A percentile compares a stretch with the other conserved stretches of the same genome.
phyloP scores from a whole-genome alignment of 1,139 yeast species.

The Pichia sp. region DNA sequence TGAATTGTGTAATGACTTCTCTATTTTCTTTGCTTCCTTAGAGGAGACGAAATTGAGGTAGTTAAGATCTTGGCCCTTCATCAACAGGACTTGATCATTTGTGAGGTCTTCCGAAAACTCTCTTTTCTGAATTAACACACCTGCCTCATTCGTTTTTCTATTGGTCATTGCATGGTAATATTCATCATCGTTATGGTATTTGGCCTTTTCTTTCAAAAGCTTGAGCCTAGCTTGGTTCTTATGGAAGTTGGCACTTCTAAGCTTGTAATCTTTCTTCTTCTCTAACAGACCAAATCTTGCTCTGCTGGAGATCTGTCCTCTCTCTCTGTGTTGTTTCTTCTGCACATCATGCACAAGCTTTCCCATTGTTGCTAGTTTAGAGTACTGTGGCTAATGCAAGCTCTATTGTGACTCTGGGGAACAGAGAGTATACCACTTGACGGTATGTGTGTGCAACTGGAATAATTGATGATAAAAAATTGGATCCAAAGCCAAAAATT shows the following conservation, averaged over 20 bases:
- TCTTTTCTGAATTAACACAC: constrained; percentile 61
- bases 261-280: constrained; percentile 89
- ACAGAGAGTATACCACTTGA: too few species aligned
- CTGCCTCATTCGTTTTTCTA: constrained; percentile 56
- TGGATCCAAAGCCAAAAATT: too few species aligned
- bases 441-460: too few species aligned
- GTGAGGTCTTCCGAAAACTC: constrained; percentile 51
- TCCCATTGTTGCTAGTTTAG: too few species aligned
- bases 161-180: constrained; percentile 89
- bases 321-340: constrained; percentile 91
- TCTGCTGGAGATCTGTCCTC: constrained; percentile 77
- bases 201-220: constrained; percentile 65
- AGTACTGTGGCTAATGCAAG: too few species aligned
- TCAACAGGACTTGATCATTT: constrained; percentile 68
- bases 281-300: constrained; percentile 77
- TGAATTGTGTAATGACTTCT: constrained; percentile 48
- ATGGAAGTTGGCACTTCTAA: constrained; percentile 86
- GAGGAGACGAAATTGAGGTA: constrained; percentile 73
- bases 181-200: constrained; percentile 86
- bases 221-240: constrained; percentile 80
- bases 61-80: constrained; percentile 85
- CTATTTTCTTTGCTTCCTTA: constrained; percentile 60
- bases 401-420: too few species aligned
- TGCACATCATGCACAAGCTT: constrained; percentile 82
- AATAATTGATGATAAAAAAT: too few species aligned